phyloP scores from a whole-genome alignment of 768 basidiomycete species.

The Mycena latifolia region DNA sequence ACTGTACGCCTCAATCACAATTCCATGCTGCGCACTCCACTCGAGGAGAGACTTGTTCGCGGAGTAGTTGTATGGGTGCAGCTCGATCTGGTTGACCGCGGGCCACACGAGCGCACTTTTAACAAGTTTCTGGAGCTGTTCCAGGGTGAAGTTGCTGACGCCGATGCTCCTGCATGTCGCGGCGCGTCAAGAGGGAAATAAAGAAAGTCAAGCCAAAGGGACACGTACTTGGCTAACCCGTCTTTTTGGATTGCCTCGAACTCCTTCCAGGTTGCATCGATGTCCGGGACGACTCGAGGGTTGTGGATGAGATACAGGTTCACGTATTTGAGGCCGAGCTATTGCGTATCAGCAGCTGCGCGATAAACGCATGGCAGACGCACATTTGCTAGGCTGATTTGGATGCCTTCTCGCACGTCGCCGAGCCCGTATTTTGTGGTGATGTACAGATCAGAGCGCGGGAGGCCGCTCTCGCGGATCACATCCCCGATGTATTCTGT shows the following conservation, averaged over 20 bases:
- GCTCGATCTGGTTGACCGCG: slow-evolving; percentile 50
- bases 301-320: slow-evolving; percentile 67
- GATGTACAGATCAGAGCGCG: slow-evolving; percentile 47
- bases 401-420: slow-evolving; percentile 44
- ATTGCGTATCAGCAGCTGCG: background rate
- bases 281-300: slow-evolving; percentile 43
- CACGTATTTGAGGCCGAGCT: slow-evolving; percentile 60
- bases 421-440: slow-evolving; percentile 53
- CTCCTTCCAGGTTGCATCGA: slow-evolving; percentile 51
- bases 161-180: slow-evolving; percentile 68
- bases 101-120: slow-evolving; percentile 54
- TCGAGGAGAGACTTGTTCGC: slow-evolving; percentile 55
- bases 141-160: slow-evolving; percentile 59
- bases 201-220: background rate
- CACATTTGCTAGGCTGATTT: slow-evolving; percentile 54
- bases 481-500: slow-evolving; percentile 42
- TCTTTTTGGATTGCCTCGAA: slow-evolving; percentile 55
- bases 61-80: slow-evolving; percentile 66
- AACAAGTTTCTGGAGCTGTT: slow-evolving; percentile 56
- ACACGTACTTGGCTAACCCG: slow-evolving; percentile 38
- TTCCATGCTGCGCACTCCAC: slow-evolving; percentile 54
- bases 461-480: slow-evolving; percentile 44
- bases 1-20: slow-evolving; percentile 64
- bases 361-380: background rate
- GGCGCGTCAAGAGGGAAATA: no score